Percentiles rank a stretch among this genome's conserved stretches.
Evolutionary conservation across 1,284 basidiomycete genomes (phyloP).

Genomic region (Athelia sp.): DNA sequence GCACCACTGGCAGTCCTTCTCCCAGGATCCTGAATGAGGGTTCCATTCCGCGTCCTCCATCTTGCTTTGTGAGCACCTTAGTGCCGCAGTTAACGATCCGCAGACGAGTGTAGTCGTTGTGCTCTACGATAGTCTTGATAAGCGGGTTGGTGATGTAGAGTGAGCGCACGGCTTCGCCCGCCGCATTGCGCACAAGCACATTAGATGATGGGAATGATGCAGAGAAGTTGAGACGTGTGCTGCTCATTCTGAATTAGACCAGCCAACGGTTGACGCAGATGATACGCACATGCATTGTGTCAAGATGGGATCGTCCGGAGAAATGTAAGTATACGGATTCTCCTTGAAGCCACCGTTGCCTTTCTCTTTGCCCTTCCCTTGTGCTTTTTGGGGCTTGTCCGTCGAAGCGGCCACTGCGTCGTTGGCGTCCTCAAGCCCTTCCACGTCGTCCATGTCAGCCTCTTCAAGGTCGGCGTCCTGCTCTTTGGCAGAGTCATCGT

Average conservation of each 20-base stretch:
- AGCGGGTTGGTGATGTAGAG: slow-evolving; percentile 88
- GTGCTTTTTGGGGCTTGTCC: slow-evolving; percentile 4
- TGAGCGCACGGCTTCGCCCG: slow-evolving; percentile 73
- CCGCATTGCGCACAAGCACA: slow-evolving; percentile 85
- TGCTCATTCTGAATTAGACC: slow-evolving; percentile 22
- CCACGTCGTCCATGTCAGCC: neutral
- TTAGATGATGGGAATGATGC: slow-evolving; percentile 74
- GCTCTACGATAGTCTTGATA: slow-evolving; percentile 73
- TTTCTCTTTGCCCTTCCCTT: slow-evolving; percentile 17
- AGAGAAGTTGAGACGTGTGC: slow-evolving; percentile 71
- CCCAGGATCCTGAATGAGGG: slow-evolving; percentile 75
- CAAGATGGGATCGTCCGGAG: slow-evolving; percentile 67
- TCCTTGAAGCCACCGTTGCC: slow-evolving; percentile 69
- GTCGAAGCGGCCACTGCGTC: neutral
- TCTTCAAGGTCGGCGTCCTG: neutral
- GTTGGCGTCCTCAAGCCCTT: neutral
- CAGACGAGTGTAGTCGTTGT: slow-evolving; percentile 84
- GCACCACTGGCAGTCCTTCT: slow-evolving; percentile 81
- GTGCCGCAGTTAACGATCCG: slow-evolving; percentile 91
- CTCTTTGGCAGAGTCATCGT: neutral
- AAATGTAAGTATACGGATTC: slow-evolving; percentile 84
- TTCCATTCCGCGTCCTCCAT: slow-evolving; percentile 47
- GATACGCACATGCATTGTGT: slow-evolving; percentile 59
- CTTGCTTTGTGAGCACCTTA: slow-evolving; percentile 76
- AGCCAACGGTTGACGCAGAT: slow-evolving; percentile 1